Conservation (phyloP, 2,329 filamentous ascomycete species). For the Fusarium lyarnte region DNA sequence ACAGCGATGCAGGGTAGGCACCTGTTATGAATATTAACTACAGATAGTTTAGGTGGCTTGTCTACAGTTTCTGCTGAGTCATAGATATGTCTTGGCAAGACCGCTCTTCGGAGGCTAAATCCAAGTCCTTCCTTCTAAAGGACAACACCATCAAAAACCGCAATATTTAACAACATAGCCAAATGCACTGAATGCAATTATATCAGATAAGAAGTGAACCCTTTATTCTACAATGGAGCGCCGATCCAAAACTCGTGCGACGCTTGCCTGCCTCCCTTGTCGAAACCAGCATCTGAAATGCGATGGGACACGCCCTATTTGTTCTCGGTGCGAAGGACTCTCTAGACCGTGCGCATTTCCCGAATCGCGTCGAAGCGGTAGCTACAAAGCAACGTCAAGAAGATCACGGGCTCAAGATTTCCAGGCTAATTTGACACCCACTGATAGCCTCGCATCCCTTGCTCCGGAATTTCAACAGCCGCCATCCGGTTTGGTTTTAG, state of each 20-base stretch:
- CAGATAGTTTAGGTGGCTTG: too few relatives aligned
- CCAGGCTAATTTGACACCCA: not conserved
- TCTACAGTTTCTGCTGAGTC: not conserved
- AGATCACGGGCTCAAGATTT: not conserved
- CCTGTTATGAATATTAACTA: too few relatives aligned
- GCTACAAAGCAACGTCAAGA: not conserved
- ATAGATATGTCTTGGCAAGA: not conserved
- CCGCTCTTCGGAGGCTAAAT: not conserved
- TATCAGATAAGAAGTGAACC: accelerated
- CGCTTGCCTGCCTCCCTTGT: not conserved
- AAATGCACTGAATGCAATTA: not conserved
- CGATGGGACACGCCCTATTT: not conserved
- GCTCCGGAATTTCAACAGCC: not conserved
- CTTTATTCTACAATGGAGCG: not conserved
- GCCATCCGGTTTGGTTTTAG: not conserved
- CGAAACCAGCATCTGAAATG: not conserved
- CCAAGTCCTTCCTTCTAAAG: not conserved
- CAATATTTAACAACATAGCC: not conserved
- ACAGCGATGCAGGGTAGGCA: too few relatives aligned
- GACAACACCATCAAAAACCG: not conserved
- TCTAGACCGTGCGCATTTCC: not conserved
- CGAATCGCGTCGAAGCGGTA: not conserved
- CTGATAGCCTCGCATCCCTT: not conserved
- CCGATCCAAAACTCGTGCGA: not conserved
- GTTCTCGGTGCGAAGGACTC: not conserved